phyloP scores from a whole-genome alignment of 1,284 basidiomycete genomes.

The Anthracocystis panici-leucophaei region DNA sequence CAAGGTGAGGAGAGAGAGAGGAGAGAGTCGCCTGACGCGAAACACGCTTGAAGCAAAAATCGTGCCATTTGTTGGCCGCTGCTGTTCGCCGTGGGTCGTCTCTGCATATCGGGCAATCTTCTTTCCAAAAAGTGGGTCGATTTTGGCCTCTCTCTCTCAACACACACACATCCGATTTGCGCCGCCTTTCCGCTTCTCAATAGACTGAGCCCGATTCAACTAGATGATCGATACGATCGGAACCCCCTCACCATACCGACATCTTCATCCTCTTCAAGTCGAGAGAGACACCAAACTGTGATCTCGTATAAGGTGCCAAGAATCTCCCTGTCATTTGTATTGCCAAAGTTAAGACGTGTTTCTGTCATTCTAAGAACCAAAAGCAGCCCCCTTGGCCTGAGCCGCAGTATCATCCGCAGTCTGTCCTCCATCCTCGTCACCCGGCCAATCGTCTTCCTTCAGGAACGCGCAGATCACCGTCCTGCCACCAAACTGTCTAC shows the following conservation, averaged over 20 bases:
- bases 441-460: constrained; percentile 65
- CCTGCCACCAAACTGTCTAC: constrained; percentile 89
- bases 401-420: constrained; percentile 54
- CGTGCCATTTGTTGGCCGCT: not conserved
- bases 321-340: no score
- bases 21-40: constrained; percentile 7
- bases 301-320: not conserved
- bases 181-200: not conserved
- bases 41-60: not conserved
- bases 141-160: constrained; percentile 8
- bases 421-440: constrained; percentile 60
- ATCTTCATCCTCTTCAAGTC: no score
- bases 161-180: constrained; percentile 2
- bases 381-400: constrained; percentile 52
- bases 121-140: constrained; percentile 17
- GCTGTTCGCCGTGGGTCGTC: not conserved
- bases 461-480: constrained; percentile 76
- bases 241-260: not conserved
- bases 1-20: not conserved
- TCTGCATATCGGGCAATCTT: constrained; percentile 6
- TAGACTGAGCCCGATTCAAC: not conserved
- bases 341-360: not conserved
- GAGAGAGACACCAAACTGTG: not conserved
- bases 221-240: not conserved
- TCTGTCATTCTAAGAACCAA: constrained; percentile 13